Conservation (phyloP, 2,329 filamentous ascomycete species). For the Aquanectria penicillioides region DNA sequence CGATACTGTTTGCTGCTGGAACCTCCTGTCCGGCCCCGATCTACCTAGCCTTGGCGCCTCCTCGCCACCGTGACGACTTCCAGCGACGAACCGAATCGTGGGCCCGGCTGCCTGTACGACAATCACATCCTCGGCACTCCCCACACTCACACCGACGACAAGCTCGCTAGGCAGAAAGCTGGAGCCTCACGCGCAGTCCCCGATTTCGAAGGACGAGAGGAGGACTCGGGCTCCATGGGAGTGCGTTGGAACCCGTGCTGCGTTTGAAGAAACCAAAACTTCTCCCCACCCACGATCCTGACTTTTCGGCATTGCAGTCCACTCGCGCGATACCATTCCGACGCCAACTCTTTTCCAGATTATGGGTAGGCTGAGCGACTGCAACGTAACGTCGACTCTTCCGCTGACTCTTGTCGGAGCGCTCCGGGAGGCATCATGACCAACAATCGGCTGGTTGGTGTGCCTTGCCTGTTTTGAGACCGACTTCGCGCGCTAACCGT, state of each 20-base stretch:
- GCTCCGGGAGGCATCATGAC: conserved; percentile 35
- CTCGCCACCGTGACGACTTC: background rate
- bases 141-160: conserved; percentile 25
- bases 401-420: conserved; percentile 39
- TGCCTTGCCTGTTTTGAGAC: background rate
- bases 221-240: conserved; percentile 43
- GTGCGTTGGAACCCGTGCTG: conserved; percentile 38
- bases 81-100: background rate
- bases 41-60: background rate
- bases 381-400: conserved; percentile 14
- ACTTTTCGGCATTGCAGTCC: conserved; percentile 39
- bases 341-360: conserved; percentile 52
- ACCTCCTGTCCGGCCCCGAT: background rate
- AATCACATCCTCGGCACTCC: background rate
- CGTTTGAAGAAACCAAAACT: conserved; percentile 3
- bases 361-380: conserved; percentile 49
- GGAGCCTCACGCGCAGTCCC: conserved; percentile 38
- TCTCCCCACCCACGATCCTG: conserved; percentile 19
- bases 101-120: background rate
- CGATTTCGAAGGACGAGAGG: conserved; percentile 31
- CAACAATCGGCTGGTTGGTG: conserved; percentile 38
- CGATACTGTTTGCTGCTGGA: background rate
- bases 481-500: conserved; percentile 20
- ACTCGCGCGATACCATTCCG: conserved; percentile 48
- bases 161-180: conserved; percentile 40